These are phyloP conservation scores for Cicer yamashitae DNA, from an alignment of 306 rosid species.

Conservation along the genomic window DNA sequence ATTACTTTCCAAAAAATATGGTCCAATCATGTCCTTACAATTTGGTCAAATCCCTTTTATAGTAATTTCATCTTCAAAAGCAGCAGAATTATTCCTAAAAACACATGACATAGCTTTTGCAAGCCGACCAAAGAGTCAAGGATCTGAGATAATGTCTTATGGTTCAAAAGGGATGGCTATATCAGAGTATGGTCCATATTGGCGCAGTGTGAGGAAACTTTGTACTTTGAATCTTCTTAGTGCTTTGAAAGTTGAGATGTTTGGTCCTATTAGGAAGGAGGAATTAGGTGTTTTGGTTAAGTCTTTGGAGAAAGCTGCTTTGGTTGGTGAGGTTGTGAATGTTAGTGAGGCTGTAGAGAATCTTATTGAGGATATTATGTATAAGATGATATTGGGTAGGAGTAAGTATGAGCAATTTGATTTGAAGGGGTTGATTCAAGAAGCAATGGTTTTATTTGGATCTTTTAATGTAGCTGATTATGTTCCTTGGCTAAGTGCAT, in stretches of 20 bases:
- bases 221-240: conserved; percentile 35
- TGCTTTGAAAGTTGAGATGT: conserved; percentile 29
- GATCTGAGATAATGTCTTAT: neutral
- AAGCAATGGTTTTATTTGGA: neutral
- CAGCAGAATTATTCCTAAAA: neutral
- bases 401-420: conserved; percentile 27
- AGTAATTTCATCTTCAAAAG: neutral
- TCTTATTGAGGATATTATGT: neutral
- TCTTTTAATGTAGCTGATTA: conserved; percentile 40
- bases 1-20: neutral
- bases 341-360: conserved; percentile 17
- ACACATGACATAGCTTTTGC: neutral
- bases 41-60: neutral
- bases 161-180: conserved; percentile 34
- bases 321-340: neutral
- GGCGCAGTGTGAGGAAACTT: conserved; percentile 41
- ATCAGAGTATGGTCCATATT: conserved; percentile 6
- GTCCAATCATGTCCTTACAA: conserved; percentile 1
- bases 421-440: neutral
- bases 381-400: conserved; percentile 28
- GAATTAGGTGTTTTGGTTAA: conserved; percentile 14
- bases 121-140: neutral
- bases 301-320: neutral
- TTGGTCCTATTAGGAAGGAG: conserved; percentile 28
- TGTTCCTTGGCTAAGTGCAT: conserved; percentile 14